phyloP scores from a whole-genome alignment of 768 basidiomycete genomes.

The Russula abietina region DNA sequence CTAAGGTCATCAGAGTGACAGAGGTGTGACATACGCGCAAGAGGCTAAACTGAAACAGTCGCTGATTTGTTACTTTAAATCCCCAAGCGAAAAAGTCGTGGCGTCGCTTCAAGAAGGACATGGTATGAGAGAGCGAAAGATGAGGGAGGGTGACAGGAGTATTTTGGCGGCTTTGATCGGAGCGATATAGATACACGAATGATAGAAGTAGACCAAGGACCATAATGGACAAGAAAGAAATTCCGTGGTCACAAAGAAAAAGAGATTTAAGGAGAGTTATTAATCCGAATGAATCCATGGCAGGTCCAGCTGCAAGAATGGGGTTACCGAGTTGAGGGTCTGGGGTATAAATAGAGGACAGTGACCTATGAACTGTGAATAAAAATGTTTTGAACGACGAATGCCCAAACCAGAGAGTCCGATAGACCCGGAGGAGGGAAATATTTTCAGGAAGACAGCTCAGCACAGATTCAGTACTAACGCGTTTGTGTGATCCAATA shows the following conservation, averaged over 20 bases:
- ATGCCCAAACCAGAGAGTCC: too few relatives aligned
- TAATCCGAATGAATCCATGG: constrained; percentile 41
- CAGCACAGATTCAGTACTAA: too few relatives aligned
- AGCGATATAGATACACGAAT: constrained; percentile 1
- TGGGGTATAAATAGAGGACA: constrained; percentile 12
- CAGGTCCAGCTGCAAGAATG: constrained; percentile 12
- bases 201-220: constrained; percentile 27
- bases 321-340: background rate
- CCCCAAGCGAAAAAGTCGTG: too few relatives aligned
- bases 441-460: too few relatives aligned
- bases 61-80: constrained; percentile 59
- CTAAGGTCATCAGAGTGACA: background rate
- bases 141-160: constrained; percentile 51
- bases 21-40: constrained; percentile 45
- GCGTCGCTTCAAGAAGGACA: constrained; percentile 61
- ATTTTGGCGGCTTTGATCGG: constrained; percentile 31
- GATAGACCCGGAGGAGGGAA: too few relatives aligned
- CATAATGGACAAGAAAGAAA: constrained; percentile 18
- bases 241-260: constrained; percentile 3
- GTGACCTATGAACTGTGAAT: too few relatives aligned
- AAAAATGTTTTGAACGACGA: too few relatives aligned
- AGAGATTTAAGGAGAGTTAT: constrained; percentile 34
- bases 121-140: constrained; percentile 49
- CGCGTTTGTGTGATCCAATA: too few relatives aligned
- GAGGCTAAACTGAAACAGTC: constrained; percentile 64